Evolutionary conservation across 2,329 filamentous ascomycete genomes (phyloP).

Genomic region (Penicillium sp.): DNA sequence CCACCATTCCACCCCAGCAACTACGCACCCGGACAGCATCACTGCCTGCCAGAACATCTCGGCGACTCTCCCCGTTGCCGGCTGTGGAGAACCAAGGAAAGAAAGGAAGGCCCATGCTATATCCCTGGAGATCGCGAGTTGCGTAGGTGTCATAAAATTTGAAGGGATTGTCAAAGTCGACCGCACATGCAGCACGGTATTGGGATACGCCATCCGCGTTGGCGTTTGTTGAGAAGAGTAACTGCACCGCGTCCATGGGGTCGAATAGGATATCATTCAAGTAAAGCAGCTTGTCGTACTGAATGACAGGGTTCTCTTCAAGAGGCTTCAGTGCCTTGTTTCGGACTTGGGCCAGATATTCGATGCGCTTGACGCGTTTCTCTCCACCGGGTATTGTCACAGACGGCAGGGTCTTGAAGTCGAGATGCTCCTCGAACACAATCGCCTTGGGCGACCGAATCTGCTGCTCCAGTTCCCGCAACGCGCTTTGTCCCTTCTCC

Average conservation of each 20-base stretch:
- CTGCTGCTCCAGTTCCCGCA: constrained; percentile 51
- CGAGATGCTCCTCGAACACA: constrained; percentile 57
- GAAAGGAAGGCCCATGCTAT: constrained; percentile 63
- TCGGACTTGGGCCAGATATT: constrained; percentile 67
- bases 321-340: constrained; percentile 66
- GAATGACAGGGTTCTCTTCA: constrained; percentile 42
- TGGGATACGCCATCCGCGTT: constrained; percentile 50
- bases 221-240: constrained; percentile 59
- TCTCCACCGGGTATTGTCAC: constrained; percentile 60
- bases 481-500: constrained; percentile 50
- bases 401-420: constrained; percentile 54
- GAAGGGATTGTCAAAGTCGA: constrained; percentile 70
- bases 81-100: constrained; percentile 64
- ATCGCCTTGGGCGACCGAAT: constrained; percentile 51
- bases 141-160: constrained; percentile 76
- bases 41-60: constrained; percentile 57
- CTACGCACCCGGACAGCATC: constrained; percentile 63
- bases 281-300: constrained; percentile 56
- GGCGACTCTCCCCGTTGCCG: constrained; percentile 51
- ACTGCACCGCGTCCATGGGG: constrained; percentile 55
- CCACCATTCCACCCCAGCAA: constrained; percentile 73
- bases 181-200: constrained; percentile 67
- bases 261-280: constrained; percentile 65
- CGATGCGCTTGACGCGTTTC: constrained; percentile 64
- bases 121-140: constrained; percentile 65